Conservation (phyloP, 176 grass and related monocot genomes). For the bread wheat (Triticum aestivum) region DNA sequence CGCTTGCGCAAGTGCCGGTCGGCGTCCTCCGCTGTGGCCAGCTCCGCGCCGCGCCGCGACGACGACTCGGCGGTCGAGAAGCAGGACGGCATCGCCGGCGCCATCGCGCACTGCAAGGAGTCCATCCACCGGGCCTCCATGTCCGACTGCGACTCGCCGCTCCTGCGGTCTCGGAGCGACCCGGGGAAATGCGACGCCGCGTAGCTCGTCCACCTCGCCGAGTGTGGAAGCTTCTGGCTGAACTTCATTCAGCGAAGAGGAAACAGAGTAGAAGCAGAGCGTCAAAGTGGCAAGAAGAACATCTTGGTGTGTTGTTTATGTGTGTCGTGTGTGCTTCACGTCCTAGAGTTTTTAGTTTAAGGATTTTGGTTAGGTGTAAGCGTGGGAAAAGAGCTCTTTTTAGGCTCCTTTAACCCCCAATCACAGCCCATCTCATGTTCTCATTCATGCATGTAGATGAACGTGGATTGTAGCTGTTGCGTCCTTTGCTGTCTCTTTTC, state of each 20-base stretch:
- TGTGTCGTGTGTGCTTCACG: not conserved
- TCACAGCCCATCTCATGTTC: not conserved
- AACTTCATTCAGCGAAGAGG: not conserved
- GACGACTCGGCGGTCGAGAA: conserved; percentile 77
- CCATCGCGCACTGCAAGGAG: conserved; percentile 98
- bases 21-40: conserved; percentile 38
- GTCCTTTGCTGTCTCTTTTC: not conserved
- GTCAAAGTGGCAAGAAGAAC: not conserved
- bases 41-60: conserved; percentile 33
- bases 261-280: not conserved
- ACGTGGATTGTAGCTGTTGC: conserved; percentile 29
- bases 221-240: not conserved
- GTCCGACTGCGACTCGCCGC: conserved; percentile 46
- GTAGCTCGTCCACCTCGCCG: not conserved
- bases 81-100: conserved; percentile 89
- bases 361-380: not conserved
- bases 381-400: conserved; percentile 50
- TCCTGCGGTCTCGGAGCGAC: conserved; percentile 70
- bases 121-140: conserved; percentile 48
- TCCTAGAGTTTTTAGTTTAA: not conserved
- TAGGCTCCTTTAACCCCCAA: conserved; percentile 34
- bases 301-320: not conserved
- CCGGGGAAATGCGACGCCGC: conserved; percentile 41
- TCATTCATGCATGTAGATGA: not conserved
- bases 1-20: conserved; percentile 66